Evolutionary conservation across 2,329 filamentous ascomycete species (phyloP), one percentile per base, ranked within the genome.

Genomic region (Grosmannia penicillata): DNA sequence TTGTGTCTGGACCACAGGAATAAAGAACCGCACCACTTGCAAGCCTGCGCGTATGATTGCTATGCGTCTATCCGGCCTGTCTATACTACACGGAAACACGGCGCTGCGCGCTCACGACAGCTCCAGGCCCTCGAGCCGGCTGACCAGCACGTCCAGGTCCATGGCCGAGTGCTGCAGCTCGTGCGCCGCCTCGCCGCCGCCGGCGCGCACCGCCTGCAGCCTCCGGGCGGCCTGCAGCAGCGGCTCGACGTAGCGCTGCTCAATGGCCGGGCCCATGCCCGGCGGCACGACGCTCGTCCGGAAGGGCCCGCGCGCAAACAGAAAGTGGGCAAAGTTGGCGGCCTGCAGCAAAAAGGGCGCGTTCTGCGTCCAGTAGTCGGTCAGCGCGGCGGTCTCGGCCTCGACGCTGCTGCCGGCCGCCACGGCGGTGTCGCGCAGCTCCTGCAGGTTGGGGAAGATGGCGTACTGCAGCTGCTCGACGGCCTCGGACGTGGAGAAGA

Each of bases 391-490:
- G 11, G 18, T 33, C 7, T 43, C 34, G 34, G 39, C 36, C 2
- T 62, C 59, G 6, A 58, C 55, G 2, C 53, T 46, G 18, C 59
- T 60, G 8, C 23, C 15, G 4, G 18, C 21, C 10, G 32, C 24
- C 26, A 13, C 18, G 18, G 17, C 22, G 23, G 59, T 56, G 18
- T 65, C 58, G 3, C 54, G 53, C 15, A 76, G 55, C 4, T 58
- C 53, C n/a, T 60, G 59, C 31, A 73, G 58, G 49, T 70, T 63
- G 2, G 73, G 73, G 48, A 79, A 79, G 14, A 78, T 54, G 33
- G 64, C 63, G 47, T 77, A 74, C 49, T 78, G 72, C n/a, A 76
- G 60, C 17, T 63, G 62, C 30, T 76, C 69, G 17, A 79, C 57
- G 31, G 70, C 70, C 14, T 72, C 68, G 1, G 68, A 57, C 5